These are phyloP conservation scores for Cucurbita pepo DNA, from an alignment of 306 rosid genomes.

Conservation along the genomic window DNA sequence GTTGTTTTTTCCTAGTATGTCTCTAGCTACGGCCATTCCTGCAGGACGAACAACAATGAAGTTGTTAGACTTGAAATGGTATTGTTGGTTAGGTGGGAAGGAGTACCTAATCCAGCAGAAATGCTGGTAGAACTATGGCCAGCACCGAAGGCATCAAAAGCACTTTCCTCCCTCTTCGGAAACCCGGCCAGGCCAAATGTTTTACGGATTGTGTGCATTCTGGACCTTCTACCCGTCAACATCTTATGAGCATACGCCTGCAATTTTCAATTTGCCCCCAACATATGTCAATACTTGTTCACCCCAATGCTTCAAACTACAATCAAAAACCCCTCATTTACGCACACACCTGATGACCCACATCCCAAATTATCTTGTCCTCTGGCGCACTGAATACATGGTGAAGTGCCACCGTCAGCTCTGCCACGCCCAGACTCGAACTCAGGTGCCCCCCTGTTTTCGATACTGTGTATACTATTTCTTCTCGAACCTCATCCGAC, in stretches of 20 bases:
- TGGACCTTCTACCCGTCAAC: conserved; percentile 52
- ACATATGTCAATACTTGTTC: no score
- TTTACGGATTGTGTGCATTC: conserved; percentile 49
- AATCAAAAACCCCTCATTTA: no score
- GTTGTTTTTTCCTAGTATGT: conserved; percentile 33
- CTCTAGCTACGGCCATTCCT: conserved; percentile 66
- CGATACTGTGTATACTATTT: conserved; percentile 26
- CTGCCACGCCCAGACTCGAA: conserved; percentile 57
- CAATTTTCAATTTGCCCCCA: neutral
- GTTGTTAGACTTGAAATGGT: no score
- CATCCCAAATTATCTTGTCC: conserved; percentile 64
- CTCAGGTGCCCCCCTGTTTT: conserved; percentile 46
- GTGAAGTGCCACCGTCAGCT: conserved; percentile 56
- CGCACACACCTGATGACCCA: conserved; percentile 45
- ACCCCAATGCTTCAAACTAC: no score
- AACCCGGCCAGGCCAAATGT: conserved; percentile 52
- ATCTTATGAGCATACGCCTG: conserved; percentile 61
- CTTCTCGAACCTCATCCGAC: conserved; percentile 11
- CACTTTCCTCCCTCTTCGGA: conserved; percentile 55
- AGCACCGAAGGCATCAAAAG: conserved; percentile 45
- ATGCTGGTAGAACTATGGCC: conserved; percentile 66
- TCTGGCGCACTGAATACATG: conserved; percentile 44
- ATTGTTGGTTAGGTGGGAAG: neutral
- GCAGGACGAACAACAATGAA: neutral
- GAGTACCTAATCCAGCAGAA: conserved; percentile 48